phyloP scores from a whole-genome alignment of 2,329 filamentous ascomycete genomes.

The Emydomyces testavorans region DNA sequence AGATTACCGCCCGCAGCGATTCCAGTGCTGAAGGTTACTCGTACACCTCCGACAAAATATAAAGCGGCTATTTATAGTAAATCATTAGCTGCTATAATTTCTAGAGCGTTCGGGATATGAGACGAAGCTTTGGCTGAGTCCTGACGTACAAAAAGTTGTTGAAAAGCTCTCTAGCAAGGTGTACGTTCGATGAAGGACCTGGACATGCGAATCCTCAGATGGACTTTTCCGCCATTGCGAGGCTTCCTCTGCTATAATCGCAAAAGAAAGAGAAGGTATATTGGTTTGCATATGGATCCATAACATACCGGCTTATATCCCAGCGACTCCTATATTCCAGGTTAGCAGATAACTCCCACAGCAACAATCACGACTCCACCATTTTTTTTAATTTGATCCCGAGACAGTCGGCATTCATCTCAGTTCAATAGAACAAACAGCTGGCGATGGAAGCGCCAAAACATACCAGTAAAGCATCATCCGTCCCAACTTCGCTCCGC shows the following conservation, averaged over 20 bases:
- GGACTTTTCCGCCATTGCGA: not conserved
- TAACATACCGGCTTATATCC: conserved; percentile 44
- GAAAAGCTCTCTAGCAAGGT: conserved; percentile 49
- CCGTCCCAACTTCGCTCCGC: conserved; percentile 14
- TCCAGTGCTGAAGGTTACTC: conserved; percentile 51
- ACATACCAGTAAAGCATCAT: conserved; percentile 31
- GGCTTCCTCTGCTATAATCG: no score
- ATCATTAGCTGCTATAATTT: not conserved
- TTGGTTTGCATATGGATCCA: not conserved
- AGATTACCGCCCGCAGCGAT: conserved; percentile 50
- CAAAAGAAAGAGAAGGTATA: no score
- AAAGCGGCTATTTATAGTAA: conserved; percentile 39
- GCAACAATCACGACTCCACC: no score
- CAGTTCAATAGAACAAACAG: no score
- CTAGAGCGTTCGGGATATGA: not conserved
- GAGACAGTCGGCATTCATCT: no score
- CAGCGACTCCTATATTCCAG: conserved; percentile 35
- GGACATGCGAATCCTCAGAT: conserved; percentile 15
- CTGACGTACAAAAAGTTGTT: conserved; percentile 44
- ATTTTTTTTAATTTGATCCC: no score
- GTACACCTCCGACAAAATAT: conserved; percentile 50
- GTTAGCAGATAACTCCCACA: no score
- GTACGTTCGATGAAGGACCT: conserved; percentile 49
- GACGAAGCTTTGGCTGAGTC: no score
- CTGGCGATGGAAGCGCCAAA: not conserved